Percentiles rank a stretch among this genome's conserved stretches.
Conservation (phyloP, 345 rosid genomes). For the Sisymbrium altissimum region DNA sequence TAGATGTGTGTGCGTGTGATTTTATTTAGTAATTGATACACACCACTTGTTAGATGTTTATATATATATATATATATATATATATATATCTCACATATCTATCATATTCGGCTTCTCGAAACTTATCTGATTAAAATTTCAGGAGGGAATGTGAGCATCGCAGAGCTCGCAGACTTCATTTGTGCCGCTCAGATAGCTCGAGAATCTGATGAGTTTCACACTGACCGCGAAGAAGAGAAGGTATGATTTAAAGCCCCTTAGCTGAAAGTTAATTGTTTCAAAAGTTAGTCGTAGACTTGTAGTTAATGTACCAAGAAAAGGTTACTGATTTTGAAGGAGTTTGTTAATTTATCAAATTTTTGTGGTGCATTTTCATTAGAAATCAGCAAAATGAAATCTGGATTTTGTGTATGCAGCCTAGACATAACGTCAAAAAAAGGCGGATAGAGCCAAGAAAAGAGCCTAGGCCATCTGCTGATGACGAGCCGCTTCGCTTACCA, state of each 20-base stretch:
- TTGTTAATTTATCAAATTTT: not conserved
- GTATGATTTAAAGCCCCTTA: slow-evolving; percentile 30
- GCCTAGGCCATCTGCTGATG: slow-evolving; percentile 30
- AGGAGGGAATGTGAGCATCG: slow-evolving; percentile 60
- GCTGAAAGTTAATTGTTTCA: not conserved
- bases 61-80: no score
- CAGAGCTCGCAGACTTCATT: slow-evolving; percentile 70
- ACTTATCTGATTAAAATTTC: slow-evolving; percentile 22
- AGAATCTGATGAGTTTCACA: slow-evolving; percentile 50
- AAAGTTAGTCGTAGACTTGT: no score
- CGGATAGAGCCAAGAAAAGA: slow-evolving; percentile 20
- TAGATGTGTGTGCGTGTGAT: not conserved
- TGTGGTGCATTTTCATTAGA: not conserved
- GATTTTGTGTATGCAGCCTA: slow-evolving; percentile 35
- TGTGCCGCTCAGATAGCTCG: slow-evolving; percentile 77
- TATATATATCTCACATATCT: not conserved
- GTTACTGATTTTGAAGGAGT: not conserved
- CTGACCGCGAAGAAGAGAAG: slow-evolving; percentile 50
- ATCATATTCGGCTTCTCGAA: not conserved
- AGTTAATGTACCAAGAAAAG: not conserved
- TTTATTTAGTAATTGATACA: not conserved
- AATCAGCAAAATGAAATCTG: not conserved
- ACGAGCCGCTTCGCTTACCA: slow-evolving; percentile 62
- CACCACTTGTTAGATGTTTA: slow-evolving; percentile 8
- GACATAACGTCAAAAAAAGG: slow-evolving; percentile 53